Base-by-base conservation (phyloP, 2,329 filamentous ascomycete species). In the Aaosphaeria arxii region DNA sequence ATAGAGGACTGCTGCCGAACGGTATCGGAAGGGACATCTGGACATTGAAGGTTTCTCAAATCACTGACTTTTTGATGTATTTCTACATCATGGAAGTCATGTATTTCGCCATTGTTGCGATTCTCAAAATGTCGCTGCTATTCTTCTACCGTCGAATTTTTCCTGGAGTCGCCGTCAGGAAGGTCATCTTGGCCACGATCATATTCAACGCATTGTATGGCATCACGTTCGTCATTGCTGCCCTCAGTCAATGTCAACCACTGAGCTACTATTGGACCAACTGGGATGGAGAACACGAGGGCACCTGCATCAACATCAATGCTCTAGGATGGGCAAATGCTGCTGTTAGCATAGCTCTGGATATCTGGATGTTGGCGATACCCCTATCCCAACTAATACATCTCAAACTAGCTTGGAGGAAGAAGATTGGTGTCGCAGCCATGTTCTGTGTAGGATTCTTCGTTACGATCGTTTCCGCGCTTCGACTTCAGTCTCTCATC, bases 1-100 rank as follows among this genome's bases (percentile, higher is more conserved):
- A 62, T 31, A 46, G 47, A 11, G 55, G 45, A 6, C 42, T 52
- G 11, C 29, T 59, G 6, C 45, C 49, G 1, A 59, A 59, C n/a
- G 79, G 79, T 1, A 62, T 81, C 6, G 77, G 79, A 5, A 69
- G 59, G 13, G 79, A 82, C 42, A 68, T 80, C 11, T 82, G 78
- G 78, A 78, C 75, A 0, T 50, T 82, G 4, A 50, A 65, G 0
- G 60, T 68, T 0, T 58, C 68, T 0, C 54, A 70, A 11, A 71
- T 83, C 41, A 76, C 72, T 30, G 58, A 59, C 1, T 77, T 82
- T 30, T 60, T 70, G 31, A 48, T 53, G 40, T 57, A 52, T 40
- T 71, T 70, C 44, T 71, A 69, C 51, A 52, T 60, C 7, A 51
- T 64, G 42, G 63, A 69, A 44, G 51, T 68, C 3, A 51, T 70